Evolutionary conservation across 2,329 filamentous ascomycete genomes (phyloP).

Genomic region (Fusarium siculi): DNA sequence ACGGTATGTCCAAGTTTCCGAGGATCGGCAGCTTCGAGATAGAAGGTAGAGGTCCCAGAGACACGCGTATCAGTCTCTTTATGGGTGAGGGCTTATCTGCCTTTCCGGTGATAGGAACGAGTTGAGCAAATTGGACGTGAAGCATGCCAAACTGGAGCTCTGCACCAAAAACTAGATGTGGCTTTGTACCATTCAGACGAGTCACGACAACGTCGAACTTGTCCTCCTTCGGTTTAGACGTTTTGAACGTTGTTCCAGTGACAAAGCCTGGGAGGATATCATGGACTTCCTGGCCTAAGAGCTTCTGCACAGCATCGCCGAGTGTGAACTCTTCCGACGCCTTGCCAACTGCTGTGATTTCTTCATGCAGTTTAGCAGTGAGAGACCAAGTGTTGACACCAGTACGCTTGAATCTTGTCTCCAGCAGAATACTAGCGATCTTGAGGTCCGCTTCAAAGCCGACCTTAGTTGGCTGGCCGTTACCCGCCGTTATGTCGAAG

Average conservation of each 20-base stretch:
- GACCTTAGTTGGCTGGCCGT: accelerated
- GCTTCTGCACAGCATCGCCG: background rate
- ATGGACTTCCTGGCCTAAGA: accelerated
- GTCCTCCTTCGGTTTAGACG: accelerated
- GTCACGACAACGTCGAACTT: background rate
- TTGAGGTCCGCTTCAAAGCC: accelerated
- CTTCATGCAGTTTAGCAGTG: accelerated
- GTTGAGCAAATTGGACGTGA: accelerated
- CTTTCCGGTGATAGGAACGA: background rate
- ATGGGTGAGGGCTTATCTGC: accelerated
- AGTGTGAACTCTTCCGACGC: background rate
- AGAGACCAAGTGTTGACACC: accelerated
- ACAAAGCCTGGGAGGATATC: accelerated
- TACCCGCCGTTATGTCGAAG: accelerated
- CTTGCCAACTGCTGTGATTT: accelerated
- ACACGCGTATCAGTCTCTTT: background rate
- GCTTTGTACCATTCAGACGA: background rate
- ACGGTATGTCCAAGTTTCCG: accelerated
- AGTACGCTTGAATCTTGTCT: accelerated
- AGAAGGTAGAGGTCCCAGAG: accelerated
- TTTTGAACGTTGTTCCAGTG: accelerated
- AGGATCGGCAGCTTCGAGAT: accelerated
- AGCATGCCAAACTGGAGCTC: background rate
- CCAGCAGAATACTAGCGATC: accelerated
- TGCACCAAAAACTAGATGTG: accelerated